These are phyloP conservation scores for Citrullus amarus DNA, from an alignment of 306 rosid species.

Conservation along the genomic window DNA sequence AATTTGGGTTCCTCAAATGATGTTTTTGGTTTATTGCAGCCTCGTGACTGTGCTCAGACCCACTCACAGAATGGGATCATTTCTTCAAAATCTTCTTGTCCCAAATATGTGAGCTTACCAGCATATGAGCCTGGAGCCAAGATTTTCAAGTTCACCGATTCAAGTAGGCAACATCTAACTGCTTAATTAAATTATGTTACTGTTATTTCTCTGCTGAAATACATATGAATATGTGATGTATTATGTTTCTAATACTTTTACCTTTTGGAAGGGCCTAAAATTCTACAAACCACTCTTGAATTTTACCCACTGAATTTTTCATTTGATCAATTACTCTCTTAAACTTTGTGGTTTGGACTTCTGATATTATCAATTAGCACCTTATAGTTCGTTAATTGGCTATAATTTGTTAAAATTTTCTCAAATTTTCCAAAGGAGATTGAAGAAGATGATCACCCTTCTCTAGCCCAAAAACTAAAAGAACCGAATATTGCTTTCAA, in stretches of 20 bases:
- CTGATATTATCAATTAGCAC: no score
- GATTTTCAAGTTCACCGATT: not conserved
- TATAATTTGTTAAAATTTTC: no score
- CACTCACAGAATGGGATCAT: constrained; percentile 29
- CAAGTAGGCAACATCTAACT: not conserved
- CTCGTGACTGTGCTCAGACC: constrained; percentile 52
- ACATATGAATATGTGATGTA: not conserved
- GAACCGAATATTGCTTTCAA: no score
- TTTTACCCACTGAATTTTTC: no score
- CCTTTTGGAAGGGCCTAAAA: not conserved
- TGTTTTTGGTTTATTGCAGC: constrained; percentile 32
- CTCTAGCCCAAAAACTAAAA: no score
- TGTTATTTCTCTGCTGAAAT: not conserved
- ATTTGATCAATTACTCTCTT: no score
- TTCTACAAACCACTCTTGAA: not conserved
- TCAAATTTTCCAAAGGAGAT: no score
- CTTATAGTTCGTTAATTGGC: no score
- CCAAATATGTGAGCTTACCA: constrained; percentile 66
- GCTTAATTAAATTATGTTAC: not conserved
- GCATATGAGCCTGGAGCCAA: constrained; percentile 30
- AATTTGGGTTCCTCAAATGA: not conserved
- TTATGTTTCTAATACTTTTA: not conserved
- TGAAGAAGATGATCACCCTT: no score
- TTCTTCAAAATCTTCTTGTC: constrained; percentile 54
- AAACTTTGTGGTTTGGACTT: no score